Evolutionary conservation across 306 rosid genomes (phyloP).

Genomic region (Notholithocarpus densiflorus): DNA sequence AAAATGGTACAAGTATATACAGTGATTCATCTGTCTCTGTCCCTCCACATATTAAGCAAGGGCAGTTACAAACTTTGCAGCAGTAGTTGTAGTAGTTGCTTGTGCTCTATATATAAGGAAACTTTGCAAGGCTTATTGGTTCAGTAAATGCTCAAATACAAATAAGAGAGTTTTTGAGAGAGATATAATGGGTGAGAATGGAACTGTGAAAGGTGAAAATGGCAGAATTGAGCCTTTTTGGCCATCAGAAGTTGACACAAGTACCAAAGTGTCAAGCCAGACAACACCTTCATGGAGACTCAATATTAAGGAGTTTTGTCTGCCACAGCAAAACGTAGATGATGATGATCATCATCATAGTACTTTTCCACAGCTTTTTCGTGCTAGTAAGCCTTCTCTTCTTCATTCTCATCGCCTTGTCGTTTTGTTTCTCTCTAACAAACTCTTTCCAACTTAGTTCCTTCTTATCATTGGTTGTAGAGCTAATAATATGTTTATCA

Average conservation of each 20-base stretch:
- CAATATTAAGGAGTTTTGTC: conserved; percentile 2
- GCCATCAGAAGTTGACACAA: not conserved
- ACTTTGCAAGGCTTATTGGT: too few species aligned
- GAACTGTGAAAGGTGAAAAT: not conserved
- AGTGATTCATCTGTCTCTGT: too few species aligned
- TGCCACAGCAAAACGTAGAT: not conserved
- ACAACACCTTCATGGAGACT: conserved; percentile 1
- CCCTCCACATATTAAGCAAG: too few species aligned
- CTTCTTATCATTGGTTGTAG: too few species aligned
- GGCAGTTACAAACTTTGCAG: too few species aligned
- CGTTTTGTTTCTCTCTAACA: not conserved
- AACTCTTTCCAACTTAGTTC: not conserved
- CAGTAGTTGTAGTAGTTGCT: too few species aligned
- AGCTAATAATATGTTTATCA: too few species aligned
- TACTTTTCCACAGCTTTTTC: not conserved
- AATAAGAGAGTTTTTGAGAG: not conserved
- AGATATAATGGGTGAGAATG: not conserved
- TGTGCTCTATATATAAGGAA: too few species aligned
- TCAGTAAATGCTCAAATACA: too few species aligned
- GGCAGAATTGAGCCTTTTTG: not conserved
- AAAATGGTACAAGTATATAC: too few species aligned
- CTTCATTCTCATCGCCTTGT: not conserved
- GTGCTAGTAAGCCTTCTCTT: not conserved
- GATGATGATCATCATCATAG: not conserved
- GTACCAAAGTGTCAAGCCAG: not conserved